Base-by-base conservation (phyloP, 1,284 basidiomycete genomes). In the Cutaneotrichosporon sp. region DNA sequence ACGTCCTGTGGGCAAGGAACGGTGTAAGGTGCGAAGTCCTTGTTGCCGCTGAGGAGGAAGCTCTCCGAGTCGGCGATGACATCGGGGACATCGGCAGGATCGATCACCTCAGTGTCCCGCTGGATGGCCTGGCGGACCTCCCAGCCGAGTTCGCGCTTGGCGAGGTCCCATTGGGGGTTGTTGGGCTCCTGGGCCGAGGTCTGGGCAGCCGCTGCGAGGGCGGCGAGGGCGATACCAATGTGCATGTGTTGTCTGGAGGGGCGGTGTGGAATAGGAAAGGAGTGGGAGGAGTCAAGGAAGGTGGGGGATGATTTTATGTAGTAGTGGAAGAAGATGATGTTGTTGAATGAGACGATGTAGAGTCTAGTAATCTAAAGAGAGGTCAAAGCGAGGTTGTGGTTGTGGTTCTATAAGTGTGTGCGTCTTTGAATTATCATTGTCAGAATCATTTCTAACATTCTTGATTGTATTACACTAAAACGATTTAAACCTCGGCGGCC, bases 11-110 rank as follows among this genome's bases (percentile, higher is more conserved):
- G 79, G 65, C 80, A 81, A 9, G 71, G 65, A 22, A 78, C 72
- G 32, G 72, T 60, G 61, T 75, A 78, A 5, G 80, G 80, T 4
- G 71, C 71, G 67, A 79, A 81, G 1, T 71, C 69, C 34, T 58
- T 62, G 42, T 42, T 46, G 40, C 60, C 58, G 42, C 63, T 61
- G 55, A 62, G 34, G 38, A 63, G 56, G 30, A 60, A 56, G 26
- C 38, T 46, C 52, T 58, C 21, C 13, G 42, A 34, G 32, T 55
- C 31, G 18, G 40, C 6, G 34, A 26, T 13, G 58, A 36, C 46
- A 14, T 32, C 22, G 46, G 10, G 10, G 52, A 47, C 32, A n/a
- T 38, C 31, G 22, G 14, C 6, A 5, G 52, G 26, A 42, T 55
- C 36, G 36, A 36, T 34, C 4, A 18, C 3, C 18, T 46, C 42